These are phyloP conservation scores for Ceratocystiopsis minuta DNA, from an alignment of 2,329 filamentous ascomycete genomes.

Conservation along the genomic window DNA sequence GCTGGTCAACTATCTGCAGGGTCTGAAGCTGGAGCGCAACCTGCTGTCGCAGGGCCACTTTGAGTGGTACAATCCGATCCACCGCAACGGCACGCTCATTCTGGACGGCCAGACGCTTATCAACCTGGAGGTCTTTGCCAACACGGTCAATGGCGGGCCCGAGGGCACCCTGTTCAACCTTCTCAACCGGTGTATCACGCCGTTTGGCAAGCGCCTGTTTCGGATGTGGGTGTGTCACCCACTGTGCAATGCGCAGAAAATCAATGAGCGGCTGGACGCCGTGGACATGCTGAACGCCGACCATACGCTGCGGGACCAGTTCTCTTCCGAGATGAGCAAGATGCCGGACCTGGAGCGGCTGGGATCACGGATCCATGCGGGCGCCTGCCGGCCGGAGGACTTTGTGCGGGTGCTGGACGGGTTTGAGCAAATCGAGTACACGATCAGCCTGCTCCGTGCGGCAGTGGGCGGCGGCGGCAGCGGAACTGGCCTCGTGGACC, in stretches of 20 bases:
- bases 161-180: conserved; percentile 83
- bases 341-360: conserved; percentile 88
- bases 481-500: conserved; percentile 69
- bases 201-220: conserved; percentile 91
- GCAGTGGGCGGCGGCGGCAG: conserved; percentile 50
- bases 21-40: conserved; percentile 75
- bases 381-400: conserved; percentile 75
- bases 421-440: conserved; percentile 95
- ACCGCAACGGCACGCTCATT: conserved; percentile 75
- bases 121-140: conserved; percentile 94
- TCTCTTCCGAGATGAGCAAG: conserved; percentile 72
- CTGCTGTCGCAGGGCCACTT: conserved; percentile 84
- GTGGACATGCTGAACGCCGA: conserved; percentile 86
- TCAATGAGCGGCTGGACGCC: conserved; percentile 86
- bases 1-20: conserved; percentile 67
- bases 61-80: conserved; percentile 77
- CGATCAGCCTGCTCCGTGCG: conserved; percentile 58
- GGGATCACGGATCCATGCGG: conserved; percentile 86
- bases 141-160: conserved; percentile 67
- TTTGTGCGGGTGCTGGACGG: conserved; percentile 89
- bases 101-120: conserved; percentile 91
- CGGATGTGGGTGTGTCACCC: conserved; percentile 97
- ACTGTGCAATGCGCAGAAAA: conserved; percentile 65
- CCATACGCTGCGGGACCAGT: conserved; percentile 61
- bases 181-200: conserved; percentile 85